Conservation (phyloP, 371 early-diverging fungal species). For the Mucor irregularis region DNA sequence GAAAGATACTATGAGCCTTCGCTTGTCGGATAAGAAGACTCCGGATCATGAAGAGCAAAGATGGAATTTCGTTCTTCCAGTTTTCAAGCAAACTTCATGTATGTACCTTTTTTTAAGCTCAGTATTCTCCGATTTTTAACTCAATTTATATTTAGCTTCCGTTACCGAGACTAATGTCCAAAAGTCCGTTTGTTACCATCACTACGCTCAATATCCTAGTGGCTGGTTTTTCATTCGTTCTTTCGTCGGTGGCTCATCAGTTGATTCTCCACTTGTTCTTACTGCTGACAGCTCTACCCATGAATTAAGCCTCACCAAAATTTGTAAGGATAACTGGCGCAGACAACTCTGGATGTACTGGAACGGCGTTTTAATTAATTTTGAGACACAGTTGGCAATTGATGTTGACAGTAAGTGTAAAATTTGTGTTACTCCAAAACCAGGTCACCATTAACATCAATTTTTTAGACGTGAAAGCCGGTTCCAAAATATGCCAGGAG, state of each 20-base stretch:
- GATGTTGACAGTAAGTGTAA: conserved; percentile 33
- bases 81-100: conserved; percentile 43
- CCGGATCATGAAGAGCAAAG: conserved; percentile 44
- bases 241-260: conserved; percentile 21
- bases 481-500: conserved; percentile 23
- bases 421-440: too few relatives aligned
- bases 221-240: conserved; percentile 51
- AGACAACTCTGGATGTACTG: conserved; percentile 55
- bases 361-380: conserved; percentile 55
- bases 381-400: conserved; percentile 48
- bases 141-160: conserved; percentile 9
- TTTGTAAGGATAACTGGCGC: conserved; percentile 36
- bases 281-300: conserved; percentile 26
- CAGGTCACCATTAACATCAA: not conserved
- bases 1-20: not conserved
- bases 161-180: conserved; percentile 26
- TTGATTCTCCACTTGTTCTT: conserved; percentile 33
- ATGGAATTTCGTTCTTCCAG: conserved; percentile 52
- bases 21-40: conserved; percentile 25
- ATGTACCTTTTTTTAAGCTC: conserved; percentile 5
- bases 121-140: not conserved
- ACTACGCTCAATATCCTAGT: conserved; percentile 43
- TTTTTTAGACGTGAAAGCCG: conserved; percentile 19
- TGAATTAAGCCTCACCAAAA: conserved; percentile 15
- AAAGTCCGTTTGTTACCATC: conserved; percentile 32